Percentiles rank a stretch among this genome's conserved stretches.
phyloP scores from a whole-genome alignment of 75 land plant genomes.

The Isoetes taiwanensis region DNA sequence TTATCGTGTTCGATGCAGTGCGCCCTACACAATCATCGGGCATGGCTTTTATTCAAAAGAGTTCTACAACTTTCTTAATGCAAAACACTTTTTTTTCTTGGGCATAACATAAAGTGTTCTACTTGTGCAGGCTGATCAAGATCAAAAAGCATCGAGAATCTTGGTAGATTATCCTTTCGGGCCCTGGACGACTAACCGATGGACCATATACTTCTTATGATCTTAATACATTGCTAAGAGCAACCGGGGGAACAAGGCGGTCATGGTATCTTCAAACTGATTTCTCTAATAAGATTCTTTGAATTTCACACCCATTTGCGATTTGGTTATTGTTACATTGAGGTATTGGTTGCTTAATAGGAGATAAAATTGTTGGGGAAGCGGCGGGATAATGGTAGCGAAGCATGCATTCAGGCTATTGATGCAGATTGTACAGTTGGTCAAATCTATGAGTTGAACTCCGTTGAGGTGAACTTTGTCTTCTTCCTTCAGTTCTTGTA shows the following conservation, averaged over 20 bases:
- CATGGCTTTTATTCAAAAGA: too few relatives aligned
- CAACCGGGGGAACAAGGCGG: conserved; percentile 79
- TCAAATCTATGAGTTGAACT: conserved; percentile 76
- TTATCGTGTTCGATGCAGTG: conserved; percentile 57
- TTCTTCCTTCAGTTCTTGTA: background rate
- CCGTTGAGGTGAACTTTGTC: conserved; percentile 47
- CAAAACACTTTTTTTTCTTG: too few relatives aligned
- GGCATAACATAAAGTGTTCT: too few relatives aligned
- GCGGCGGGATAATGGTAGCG: conserved; percentile 90
- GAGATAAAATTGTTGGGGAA: conserved; percentile 89
- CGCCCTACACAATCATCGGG: conserved; percentile 91
- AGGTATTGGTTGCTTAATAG: too few relatives aligned
- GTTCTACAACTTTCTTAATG: too few relatives aligned
- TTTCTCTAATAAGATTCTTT: too few relatives aligned
- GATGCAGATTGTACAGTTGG: conserved; percentile 67
- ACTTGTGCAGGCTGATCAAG: background rate
- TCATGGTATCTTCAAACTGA: too few relatives aligned
- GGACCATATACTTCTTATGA: conserved; percentile 98
- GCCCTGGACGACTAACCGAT: conserved; percentile 85
- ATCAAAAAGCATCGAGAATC: background rate
- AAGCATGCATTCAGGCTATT: conserved; percentile 89
- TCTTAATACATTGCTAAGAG: conserved; percentile 85
- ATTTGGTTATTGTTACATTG: too few relatives aligned
- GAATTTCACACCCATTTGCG: too few relatives aligned
- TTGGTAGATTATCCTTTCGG: too few relatives aligned